These are phyloP conservation scores for Corylus avellana DNA, from an alignment of 306 rosid genomes.

Conservation along the genomic window DNA sequence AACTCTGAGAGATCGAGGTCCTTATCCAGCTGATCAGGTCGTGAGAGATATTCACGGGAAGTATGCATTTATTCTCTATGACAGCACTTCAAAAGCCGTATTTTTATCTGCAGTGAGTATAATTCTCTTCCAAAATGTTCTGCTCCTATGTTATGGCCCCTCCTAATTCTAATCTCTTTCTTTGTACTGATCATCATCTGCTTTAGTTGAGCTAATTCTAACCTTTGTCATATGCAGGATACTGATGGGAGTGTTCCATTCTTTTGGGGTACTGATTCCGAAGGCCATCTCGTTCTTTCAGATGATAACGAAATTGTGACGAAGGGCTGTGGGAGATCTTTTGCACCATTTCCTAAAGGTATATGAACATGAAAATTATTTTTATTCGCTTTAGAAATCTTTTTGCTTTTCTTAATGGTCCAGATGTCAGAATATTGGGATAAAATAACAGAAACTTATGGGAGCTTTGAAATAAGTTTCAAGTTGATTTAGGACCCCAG, in stretches of 20 bases:
- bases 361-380: slow-evolving; percentile 11
- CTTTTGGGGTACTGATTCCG: slow-evolving; percentile 95
- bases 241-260: slow-evolving; percentile 84
- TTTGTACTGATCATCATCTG: slow-evolving; percentile 15
- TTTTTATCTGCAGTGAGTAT: slow-evolving; percentile 79
- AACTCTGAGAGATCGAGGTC: slow-evolving; percentile 94
- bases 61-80: slow-evolving; percentile 76
- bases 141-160: slow-evolving; percentile 4
- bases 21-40: slow-evolving; percentile 91
- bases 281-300: slow-evolving; percentile 76
- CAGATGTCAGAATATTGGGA: neutral
- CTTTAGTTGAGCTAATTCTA: slow-evolving; percentile 12
- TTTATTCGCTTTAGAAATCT: neutral
- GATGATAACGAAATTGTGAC: slow-evolving; percentile 65
- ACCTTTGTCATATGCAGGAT: slow-evolving; percentile 48
- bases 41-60: slow-evolving; percentile 96
- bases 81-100: slow-evolving; percentile 59
- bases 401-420: neutral
- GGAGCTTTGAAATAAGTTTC: neutral
- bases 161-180: neutral
- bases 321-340: slow-evolving; percentile 88
- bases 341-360: slow-evolving; percentile 97
- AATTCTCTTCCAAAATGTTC: neutral
- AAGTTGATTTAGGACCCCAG: neutral
- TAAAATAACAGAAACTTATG: neutral